These are phyloP conservation scores for Boletus subparvulus DNA, from an alignment of 768 basidiomycete genomes.

Conservation along the genomic window DNA sequence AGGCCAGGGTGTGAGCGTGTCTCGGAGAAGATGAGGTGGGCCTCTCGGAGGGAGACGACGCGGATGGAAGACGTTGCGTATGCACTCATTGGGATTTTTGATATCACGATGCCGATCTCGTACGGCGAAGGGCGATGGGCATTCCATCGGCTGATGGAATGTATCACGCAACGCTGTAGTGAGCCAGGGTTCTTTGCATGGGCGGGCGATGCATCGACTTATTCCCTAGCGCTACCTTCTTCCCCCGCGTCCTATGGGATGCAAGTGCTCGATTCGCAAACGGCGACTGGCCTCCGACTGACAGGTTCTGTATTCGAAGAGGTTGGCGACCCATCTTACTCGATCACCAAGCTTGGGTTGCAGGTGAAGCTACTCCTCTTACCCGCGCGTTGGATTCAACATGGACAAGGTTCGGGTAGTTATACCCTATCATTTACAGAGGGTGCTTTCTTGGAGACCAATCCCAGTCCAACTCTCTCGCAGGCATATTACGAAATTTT, in stretches of 20 bases:
- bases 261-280: not conserved
- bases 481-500: constrained; percentile 17
- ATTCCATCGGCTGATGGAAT: constrained; percentile 10
- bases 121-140: constrained; percentile 17
- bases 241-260: constrained; percentile 13
- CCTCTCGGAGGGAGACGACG: constrained; percentile 11
- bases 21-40: constrained; percentile 17
- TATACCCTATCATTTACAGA: constrained; percentile 16
- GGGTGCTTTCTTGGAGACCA: constrained; percentile 8
- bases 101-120: constrained; percentile 15
- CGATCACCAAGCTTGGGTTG: constrained; percentile 14
- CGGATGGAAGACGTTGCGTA: constrained; percentile 11
- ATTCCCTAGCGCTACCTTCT: constrained; percentile 8
- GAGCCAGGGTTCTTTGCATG: constrained; percentile 19
- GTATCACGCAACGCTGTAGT: constrained; percentile 6
- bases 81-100: constrained; percentile 14
- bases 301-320: constrained; percentile 17
- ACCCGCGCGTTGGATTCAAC: constrained; percentile 6
- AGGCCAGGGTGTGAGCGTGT: constrained; percentile 6
- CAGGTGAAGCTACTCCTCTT: constrained; percentile 11
- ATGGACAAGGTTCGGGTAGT: not conserved
- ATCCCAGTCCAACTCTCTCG: constrained; percentile 8
- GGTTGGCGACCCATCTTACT: constrained; percentile 15
- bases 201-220: constrained; percentile 11
- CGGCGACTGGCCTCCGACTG: constrained; percentile 2